Evolutionary conservation across 106 monocot genomes (phyloP), one percentile per base, ranked within the genome.

Genomic region (Dendrobium huoshanense): DNA sequence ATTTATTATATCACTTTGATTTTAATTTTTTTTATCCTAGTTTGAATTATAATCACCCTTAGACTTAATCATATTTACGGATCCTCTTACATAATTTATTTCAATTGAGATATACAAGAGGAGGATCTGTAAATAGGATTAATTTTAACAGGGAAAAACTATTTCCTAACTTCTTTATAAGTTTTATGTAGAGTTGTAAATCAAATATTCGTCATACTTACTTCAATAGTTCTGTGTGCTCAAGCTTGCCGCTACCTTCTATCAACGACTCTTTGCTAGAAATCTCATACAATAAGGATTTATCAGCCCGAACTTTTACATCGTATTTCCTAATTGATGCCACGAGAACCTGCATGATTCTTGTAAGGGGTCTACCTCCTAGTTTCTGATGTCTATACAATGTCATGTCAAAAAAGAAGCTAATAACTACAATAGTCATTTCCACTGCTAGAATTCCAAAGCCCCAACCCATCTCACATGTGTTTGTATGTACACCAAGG

Each of bases 331-430:
- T 85, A 41, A 83, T 41, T 11, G 87, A 74, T 4, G 87, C 90
- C 31, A 90, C 87, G 44, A 90, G 7, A 56, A 90, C 90, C 72
- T 90, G 90, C 25, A 83, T 82, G 19, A 90, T 78, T 2, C 87
- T 59, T 11, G 89, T 85, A n/a, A 90, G 41, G 19, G 90, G 89
- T 58, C 89, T 89, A n/a, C 89, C 89, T 22, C 87, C 89, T 9
- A 87, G 87, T 49, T 79, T 84, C 75, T 85, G 90, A 24, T 85
- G 77, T 68, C 90, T 77, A 77, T 90, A 90, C 51, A 90, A 54
- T 31, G 79, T 80, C 9, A 85, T 87, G 54, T 87, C 90, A 0
- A 79, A 3, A 77, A 90, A 83, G 27, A 27, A 27, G 27, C 87
- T 77, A 49, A 68, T 83, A 72, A 90, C 83, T 27, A 85, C 80